Conservation (phyloP, 805 yeast species). For the Diddensiella transvaalensis region DNA sequence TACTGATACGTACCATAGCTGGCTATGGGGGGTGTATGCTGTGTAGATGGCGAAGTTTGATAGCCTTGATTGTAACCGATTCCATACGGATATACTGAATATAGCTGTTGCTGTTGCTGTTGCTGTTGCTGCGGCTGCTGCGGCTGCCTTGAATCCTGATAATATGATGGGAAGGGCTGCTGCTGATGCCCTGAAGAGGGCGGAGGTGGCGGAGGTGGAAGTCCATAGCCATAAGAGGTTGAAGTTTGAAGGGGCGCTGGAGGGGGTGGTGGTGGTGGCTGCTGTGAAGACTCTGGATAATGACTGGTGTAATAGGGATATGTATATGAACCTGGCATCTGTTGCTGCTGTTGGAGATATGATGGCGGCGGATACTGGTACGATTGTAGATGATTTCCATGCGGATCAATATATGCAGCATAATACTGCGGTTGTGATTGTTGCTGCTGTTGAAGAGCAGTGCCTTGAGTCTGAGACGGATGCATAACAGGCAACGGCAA, state of each 20-base stretch:
- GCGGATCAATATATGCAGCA: not conserved
- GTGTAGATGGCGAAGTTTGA: not conserved
- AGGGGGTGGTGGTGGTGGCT: conserved; percentile 12
- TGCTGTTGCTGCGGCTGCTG: conserved; percentile 14
- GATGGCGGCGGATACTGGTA: not conserved
- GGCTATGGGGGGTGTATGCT: too few relatives aligned
- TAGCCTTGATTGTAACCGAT: conserved; percentile 1
- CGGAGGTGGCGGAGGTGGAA: conserved; percentile 12
- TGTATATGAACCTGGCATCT: not conserved
- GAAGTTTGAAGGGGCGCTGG: conserved; percentile 8
- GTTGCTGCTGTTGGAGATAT: conserved; percentile 19
- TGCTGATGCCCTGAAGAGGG: conserved; percentile 14
- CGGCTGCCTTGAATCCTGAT: conserved; percentile 10
- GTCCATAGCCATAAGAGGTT: not conserved
- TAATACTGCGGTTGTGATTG: not conserved
- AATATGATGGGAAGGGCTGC: conserved; percentile 11
- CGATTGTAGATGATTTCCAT: not conserved
- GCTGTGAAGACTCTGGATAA: conserved; percentile 12
- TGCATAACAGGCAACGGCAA: not conserved
- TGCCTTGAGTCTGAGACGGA: not conserved
- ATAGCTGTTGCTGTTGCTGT: conserved; percentile 10
- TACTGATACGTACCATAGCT: not conserved
- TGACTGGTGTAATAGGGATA: conserved; percentile 5
- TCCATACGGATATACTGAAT: not conserved
- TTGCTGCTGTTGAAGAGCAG: conserved; percentile 2